Evolutionary conservation across 164 flowering plant genomes (phyloP), one percentile per base, ranked within the genome.

Genomic region (Magnolia changhungtana): DNA sequence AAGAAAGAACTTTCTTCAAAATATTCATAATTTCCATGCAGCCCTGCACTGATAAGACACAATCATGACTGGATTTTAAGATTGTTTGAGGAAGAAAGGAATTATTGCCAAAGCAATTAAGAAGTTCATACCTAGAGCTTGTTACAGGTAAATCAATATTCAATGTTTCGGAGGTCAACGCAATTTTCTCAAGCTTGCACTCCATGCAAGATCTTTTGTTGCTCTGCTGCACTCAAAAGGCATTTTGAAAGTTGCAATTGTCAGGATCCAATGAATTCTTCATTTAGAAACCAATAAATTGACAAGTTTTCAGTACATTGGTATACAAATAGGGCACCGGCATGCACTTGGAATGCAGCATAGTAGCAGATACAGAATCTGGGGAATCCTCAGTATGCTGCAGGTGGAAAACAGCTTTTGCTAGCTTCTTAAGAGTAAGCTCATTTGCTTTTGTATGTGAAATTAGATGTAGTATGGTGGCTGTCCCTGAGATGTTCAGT

Each of bases 351-450:
- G 70, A 73, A 72, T 61, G 63, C 21, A 76, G 67, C 20, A 6
- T 20, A 63, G 69, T 50, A 31, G 75, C 67, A 71, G 74, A 23
- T 23, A 58, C 18, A 50, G 67, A 71, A 77, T 77, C 75, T 16
- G 23, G 50, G 31, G 75, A 71, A 70, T 64, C 72, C 51, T 83
- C 81, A 63, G 78, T 52, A 37, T 65, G 75, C 71, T 74, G 82
- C 78, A 78, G 64, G 67, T 76, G 79, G 59, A 85, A 82, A 27
- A 78, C 80, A 18, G 86, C 81, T 73, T 79, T 79, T 71, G 86
- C 89, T 50, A 82, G 72, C 74, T 79, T 80, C 78, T 78, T 80
- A 24, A 87, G 82, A 59, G 76, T 78, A 72, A 82, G 78, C 78
- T 88, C 85, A 76, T 83, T 85, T 51, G 63, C 86, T 76, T 78